These are phyloP conservation scores for Oryza punctata DNA, from an alignment of 176 grass and related monocot species.

Conservation along the genomic window DNA sequence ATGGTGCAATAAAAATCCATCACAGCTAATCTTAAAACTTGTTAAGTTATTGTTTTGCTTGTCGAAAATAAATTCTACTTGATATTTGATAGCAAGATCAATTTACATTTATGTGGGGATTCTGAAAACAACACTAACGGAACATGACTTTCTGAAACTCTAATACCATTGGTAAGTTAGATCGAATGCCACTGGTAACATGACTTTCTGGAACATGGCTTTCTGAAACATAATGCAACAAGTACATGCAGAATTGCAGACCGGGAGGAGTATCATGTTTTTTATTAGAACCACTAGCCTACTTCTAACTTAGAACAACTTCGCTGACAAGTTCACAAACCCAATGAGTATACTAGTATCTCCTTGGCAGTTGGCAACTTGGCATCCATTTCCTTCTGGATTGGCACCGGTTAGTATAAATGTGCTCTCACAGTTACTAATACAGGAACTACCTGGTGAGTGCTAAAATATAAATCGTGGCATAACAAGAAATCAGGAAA, in stretches of 20 bases:
- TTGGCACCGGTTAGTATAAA: background rate
- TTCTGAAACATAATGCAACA: background rate
- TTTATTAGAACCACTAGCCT: background rate
- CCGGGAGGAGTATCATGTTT: background rate
- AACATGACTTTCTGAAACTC: background rate
- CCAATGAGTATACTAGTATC: background rate
- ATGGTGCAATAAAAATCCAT: background rate
- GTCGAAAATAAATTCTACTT: constrained; percentile 10
- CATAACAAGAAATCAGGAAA: background rate
- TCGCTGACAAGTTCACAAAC: background rate
- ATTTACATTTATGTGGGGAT: background rate
- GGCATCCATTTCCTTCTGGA: background rate
- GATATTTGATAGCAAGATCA: background rate
- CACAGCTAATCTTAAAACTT: background rate
- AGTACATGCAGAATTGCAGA: background rate
- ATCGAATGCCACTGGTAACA: background rate
- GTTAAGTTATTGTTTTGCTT: constrained; percentile 1
- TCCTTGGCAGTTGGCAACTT: background rate
- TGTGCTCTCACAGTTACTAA: background rate
- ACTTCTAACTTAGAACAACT: background rate
- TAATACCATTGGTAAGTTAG: background rate
- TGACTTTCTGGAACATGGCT: too few species aligned
- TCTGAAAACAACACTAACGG: background rate
- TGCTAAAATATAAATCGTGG: background rate
- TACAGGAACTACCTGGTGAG: background rate